Evolutionary conservation across 1,139 yeast genomes (phyloP).

Genomic region (Meyerozyma athensensis): DNA sequence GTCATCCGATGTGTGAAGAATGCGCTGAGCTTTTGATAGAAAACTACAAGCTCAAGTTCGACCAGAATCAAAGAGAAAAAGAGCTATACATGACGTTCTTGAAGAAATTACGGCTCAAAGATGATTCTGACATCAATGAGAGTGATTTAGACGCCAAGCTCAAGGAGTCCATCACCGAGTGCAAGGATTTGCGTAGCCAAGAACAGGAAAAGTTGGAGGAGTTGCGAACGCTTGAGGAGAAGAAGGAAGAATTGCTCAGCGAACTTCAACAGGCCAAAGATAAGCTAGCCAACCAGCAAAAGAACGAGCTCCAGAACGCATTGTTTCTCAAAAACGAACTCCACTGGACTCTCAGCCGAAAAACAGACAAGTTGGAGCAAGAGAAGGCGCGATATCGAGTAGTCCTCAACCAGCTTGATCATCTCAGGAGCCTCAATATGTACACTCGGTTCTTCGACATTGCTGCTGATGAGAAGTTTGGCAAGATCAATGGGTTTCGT

Average conservation of each 20-base stretch:
- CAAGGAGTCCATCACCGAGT: conserved; percentile 37
- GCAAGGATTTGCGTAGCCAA: conserved; percentile 24
- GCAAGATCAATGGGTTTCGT: conserved; percentile 81
- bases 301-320: conserved; percentile 39
- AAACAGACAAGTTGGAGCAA: conserved; percentile 52
- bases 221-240: conserved; percentile 40
- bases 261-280: conserved; percentile 34
- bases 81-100: conserved; percentile 73
- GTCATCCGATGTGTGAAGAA: conserved; percentile 82
- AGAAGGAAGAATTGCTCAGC: conserved; percentile 33
- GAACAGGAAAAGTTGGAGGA: conserved; percentile 38
- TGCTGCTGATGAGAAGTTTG: conserved; percentile 64
- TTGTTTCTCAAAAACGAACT: conserved; percentile 46
- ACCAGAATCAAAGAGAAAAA: conserved; percentile 70
- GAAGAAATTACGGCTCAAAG: conserved; percentile 50
- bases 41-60: conserved; percentile 68
- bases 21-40: conserved; percentile 68
- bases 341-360: conserved; percentile 45
- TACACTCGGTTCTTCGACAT: conserved; percentile 79
- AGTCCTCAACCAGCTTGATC: conserved; percentile 62
- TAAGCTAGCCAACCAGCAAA: conserved; percentile 36
- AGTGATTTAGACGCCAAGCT: conserved; percentile 32
- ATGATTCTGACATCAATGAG: conserved; percentile 10
- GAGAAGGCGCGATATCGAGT: conserved; percentile 58
- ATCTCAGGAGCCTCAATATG: conserved; percentile 69